Conservation (phyloP, 805 yeast species). For the Phaffomyces opuntiae region DNA sequence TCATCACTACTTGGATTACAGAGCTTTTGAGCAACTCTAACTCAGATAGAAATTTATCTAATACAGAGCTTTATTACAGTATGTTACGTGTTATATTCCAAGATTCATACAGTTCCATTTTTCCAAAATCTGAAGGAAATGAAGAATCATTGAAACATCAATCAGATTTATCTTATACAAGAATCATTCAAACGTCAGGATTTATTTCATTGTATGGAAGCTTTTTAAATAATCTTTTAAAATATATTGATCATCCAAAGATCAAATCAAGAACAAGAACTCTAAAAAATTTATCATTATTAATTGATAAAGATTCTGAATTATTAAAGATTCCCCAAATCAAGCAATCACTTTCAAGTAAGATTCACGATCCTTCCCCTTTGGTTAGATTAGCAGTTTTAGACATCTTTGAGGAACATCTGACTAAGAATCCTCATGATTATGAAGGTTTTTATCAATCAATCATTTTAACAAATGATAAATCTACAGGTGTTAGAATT, state of each 20-base stretch:
- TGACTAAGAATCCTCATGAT: conserved; percentile 36
- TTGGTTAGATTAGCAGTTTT: conserved; percentile 71
- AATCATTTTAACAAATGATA: conserved; percentile 37
- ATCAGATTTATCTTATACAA: neutral
- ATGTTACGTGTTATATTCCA: neutral
- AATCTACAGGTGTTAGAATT: conserved; percentile 57
- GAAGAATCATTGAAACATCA: neutral
- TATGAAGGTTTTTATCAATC: conserved; percentile 41
- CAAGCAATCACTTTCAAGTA: conserved; percentile 41
- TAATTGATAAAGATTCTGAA: conserved; percentile 46
- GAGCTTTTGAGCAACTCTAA: neutral
- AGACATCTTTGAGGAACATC: conserved; percentile 50
- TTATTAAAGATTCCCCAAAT: conserved; percentile 45
- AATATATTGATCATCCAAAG: conserved; percentile 40
- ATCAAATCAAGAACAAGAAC: conserved; percentile 56
- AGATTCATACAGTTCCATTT: neutral
- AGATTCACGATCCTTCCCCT: conserved; percentile 56
- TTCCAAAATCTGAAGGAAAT: neutral
- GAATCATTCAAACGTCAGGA: conserved; percentile 6
- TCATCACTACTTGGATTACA: conserved; percentile 18
- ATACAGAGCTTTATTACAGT: neutral
- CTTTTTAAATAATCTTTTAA: conserved; percentile 43
- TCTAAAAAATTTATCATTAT: conserved; percentile 49
- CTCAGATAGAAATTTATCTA: neutral
- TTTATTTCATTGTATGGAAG: conserved; percentile 38